Base-by-base conservation (phyloP, 1,284 basidiomycete genomes). In the Leccinum pallidistipes region DNA sequence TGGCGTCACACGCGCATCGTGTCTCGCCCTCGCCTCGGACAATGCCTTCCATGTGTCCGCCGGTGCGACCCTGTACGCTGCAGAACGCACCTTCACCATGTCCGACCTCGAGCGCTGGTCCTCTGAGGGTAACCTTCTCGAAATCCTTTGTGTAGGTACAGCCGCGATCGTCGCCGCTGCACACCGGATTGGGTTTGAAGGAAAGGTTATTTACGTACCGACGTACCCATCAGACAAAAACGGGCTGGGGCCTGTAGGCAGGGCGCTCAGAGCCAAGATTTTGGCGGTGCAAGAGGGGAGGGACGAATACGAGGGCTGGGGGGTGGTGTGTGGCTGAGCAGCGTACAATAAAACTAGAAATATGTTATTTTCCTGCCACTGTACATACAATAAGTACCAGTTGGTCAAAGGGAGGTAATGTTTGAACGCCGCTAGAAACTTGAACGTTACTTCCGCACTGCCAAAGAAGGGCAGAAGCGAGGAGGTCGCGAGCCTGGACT, bases 1-100 rank as follows among this genome's bases (percentile, higher is more conserved):
- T 0, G 88, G 88, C 4, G 82, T 94, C 3, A 95, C 93, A 0
- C 85, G 94, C 18, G 84, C 83, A 51, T 92, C 90, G 3, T 84
- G 87, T 55, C 79, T 95, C 40, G 72, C 74, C 3, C 85, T 95
- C 49, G 78, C 83, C 24, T 74, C 80, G 3, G 82, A 75, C 34
- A 58, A 64, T 2, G 50, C 59, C 1, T 66, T 72, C 32, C 55
- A 63, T 5, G 50, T 58, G 34, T 51, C 56, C 2, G n/a, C 34
- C 9, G 60, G 53, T 21, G 47, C 71, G 10, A 77, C 76, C 5
- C 67, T 94, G 16, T 73, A 84, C 69, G 74, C 84, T 0, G 75
- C 80, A 31, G 92, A 95, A 71, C 81, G 82, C 21, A 64, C 76
- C 8, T 77, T 94, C 29, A 85, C 85, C 2, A 86, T 94, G 77